Percentiles rank a stretch among this genome's conserved stretches.
These are phyloP conservation scores for Mangifera indica DNA, from an alignment of 345 rosid species.

Conservation along the genomic window DNA sequence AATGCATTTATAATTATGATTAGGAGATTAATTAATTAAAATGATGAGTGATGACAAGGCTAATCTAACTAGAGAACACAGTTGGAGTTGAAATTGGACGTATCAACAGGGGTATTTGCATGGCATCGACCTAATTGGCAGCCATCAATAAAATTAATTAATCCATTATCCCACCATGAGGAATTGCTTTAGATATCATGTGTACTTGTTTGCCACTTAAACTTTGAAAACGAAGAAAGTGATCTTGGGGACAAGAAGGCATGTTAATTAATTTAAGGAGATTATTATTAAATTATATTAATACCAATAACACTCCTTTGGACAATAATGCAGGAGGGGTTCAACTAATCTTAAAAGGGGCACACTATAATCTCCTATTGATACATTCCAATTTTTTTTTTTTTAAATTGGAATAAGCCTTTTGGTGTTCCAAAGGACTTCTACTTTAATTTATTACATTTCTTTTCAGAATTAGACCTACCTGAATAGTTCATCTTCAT, in stretches of 20 bases:
- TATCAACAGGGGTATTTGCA: conserved; percentile 26
- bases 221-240: conserved; percentile 23
- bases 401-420: neutral
- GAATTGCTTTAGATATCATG: conserved; percentile 24
- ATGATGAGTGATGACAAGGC: conserved; percentile 24
- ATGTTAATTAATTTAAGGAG: conserved; percentile 24
- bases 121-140: conserved; percentile 33
- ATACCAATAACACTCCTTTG: neutral
- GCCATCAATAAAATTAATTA: conserved; percentile 16
- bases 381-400: neutral
- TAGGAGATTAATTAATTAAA: neutral
- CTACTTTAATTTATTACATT: neutral
- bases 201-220: conserved; percentile 64
- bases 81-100: conserved; percentile 31
- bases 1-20: conserved; percentile 2
- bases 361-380: neutral
- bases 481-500: conserved; percentile 12
- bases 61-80: conserved; percentile 6
- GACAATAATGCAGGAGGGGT: conserved; percentile 30
- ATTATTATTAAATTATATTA: conserved; percentile 18
- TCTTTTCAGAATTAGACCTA: conserved; percentile 8
- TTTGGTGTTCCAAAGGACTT: conserved; percentile 12
- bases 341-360: conserved; percentile 41
- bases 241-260: conserved; percentile 38
- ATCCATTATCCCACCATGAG: conserved; percentile 28